Evolutionary conservation across 768 basidiomycete genomes (phyloP).

Genomic region (Mycena indigotica): DNA sequence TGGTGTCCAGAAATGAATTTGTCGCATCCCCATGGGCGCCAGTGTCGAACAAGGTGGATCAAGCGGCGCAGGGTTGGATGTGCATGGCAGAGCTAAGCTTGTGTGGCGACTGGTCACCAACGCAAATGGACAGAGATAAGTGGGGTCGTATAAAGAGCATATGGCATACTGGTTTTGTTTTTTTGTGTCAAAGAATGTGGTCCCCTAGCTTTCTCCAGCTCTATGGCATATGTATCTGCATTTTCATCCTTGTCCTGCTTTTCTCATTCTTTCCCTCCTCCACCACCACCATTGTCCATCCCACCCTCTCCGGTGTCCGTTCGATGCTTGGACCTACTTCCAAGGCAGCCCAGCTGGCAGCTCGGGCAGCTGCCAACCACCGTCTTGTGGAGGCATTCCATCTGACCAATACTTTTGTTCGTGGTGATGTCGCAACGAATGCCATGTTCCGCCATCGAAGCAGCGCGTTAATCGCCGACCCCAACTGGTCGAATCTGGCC

Average conservation of each 20-base stretch:
- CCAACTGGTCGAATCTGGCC: conserved; percentile 39
- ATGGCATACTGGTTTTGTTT: too few relatives aligned
- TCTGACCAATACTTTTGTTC: conserved; percentile 58
- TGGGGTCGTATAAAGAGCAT: too few relatives aligned
- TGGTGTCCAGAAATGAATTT: too few relatives aligned
- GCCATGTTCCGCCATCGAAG: conserved; percentile 35
- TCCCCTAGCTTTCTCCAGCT: neutral
- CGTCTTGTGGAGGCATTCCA: conserved; percentile 37
- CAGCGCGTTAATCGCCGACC: conserved; percentile 30
- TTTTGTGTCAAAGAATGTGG: too few relatives aligned
- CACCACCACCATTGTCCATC: neutral
- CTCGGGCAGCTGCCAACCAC: conserved; percentile 39
- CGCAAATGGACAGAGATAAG: too few relatives aligned
- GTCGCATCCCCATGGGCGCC: too few relatives aligned
- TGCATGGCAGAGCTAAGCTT: too few relatives aligned
- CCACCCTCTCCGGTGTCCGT: neutral
- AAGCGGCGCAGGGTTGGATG: too few relatives aligned
- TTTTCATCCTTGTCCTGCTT: neutral
- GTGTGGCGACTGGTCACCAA: too few relatives aligned
- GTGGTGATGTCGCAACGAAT: conserved; percentile 37
- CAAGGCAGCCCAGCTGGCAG: conserved; percentile 19
- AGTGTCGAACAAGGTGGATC: too few relatives aligned
- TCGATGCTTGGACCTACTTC: conserved; percentile 15
- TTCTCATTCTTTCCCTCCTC: neutral
- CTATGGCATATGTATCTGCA: neutral